A percentile compares a stretch with the other conserved stretches of the same genome.
Evolutionary conservation across 73 alveolate species (phyloP).

Genomic region (Stentor roeselii): DNA sequence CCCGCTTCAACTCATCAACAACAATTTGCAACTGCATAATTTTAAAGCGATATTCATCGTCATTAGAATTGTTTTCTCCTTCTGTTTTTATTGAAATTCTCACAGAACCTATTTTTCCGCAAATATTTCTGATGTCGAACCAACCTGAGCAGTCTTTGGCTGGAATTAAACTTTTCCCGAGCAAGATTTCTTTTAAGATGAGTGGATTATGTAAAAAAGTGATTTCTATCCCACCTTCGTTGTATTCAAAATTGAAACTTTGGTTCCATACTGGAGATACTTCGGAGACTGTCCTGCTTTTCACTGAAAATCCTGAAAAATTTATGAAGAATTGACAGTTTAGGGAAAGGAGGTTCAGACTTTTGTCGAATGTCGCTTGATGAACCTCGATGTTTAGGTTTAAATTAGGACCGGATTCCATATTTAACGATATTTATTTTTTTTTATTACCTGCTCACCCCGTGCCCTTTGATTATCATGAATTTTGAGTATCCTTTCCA

Average conservation of each 20-base stretch:
- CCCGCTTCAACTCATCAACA: not conserved
- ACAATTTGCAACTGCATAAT: not conserved
- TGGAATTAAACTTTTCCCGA: not conserved
- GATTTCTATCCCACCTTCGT: not conserved
- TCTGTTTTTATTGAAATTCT: not conserved
- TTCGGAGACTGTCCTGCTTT: not conserved
- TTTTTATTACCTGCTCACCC: slow-evolving; percentile 2
- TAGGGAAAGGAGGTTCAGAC: not conserved
- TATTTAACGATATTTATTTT: not conserved
- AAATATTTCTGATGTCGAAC: not conserved
- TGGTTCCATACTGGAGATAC: not conserved
- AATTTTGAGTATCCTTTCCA: slow-evolving; percentile 2
- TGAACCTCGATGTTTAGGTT: not conserved
- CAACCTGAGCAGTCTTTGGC: not conserved
- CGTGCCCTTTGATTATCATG: slow-evolving; percentile 13
- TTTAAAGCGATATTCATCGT: not conserved
- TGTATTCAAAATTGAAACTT: not conserved
- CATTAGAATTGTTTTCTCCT: not conserved
- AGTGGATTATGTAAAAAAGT: not conserved
- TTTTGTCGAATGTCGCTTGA: not conserved
- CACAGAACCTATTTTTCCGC: not conserved
- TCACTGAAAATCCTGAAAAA: not conserved
- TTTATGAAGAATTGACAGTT: not conserved
- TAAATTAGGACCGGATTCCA: not conserved
- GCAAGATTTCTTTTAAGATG: not conserved